Base-by-base conservation (phyloP, 176 grass and related monocot species). In the Avena insularis region DNA sequence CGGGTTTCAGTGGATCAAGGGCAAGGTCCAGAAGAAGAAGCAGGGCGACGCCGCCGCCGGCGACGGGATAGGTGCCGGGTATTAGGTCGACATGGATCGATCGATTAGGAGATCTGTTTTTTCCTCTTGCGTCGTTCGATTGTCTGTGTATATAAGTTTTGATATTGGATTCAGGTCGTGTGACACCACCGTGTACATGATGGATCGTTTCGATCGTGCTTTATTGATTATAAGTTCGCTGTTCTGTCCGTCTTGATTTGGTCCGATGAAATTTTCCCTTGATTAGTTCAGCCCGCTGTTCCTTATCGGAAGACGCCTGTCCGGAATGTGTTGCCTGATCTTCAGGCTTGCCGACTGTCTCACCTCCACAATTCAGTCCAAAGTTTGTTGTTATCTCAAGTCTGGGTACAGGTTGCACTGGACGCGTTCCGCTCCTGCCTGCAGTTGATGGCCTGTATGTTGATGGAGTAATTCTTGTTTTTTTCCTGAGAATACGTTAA, bases 1-100 rank as follows among this genome's bases (percentile, higher is more conserved):
- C 48, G 91, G 96, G 51, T 85, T 98, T 82, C 91, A 91, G 76
- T 98, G 96, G 93, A 95, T 98, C 90, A 95, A 93, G 81, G 90
- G 86, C 84, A 98, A 92, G 89, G 95, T 60, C 56, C 90, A 88
- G 81, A 92, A 91, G 91, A 95, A 84, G 86, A 69, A 88, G 77
- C 76, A 88, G 81, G 75, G 51, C 49, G 35, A 3, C 77, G 21
- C 45, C 10, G 83, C 67, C 35, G 65, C 16, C 65, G 9, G 66
- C 85, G 13, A 57, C 55, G 84, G 79, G 38, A 47, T 61, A 9
- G 81, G 21, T 20, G 90, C 36, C 58, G 85, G 89, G 10, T 84
- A 69, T 40, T 84, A 81, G 56, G 11, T 29, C 6, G 27, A 11
- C 5, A 7, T 0, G 49, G 16, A 13, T 56, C 5, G 14, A 10